A percentile compares a stretch with the other conserved stretches of the same genome.
Conservation (phyloP, 1,284 basidiomycete genomes). For the Waitea zeae region DNA sequence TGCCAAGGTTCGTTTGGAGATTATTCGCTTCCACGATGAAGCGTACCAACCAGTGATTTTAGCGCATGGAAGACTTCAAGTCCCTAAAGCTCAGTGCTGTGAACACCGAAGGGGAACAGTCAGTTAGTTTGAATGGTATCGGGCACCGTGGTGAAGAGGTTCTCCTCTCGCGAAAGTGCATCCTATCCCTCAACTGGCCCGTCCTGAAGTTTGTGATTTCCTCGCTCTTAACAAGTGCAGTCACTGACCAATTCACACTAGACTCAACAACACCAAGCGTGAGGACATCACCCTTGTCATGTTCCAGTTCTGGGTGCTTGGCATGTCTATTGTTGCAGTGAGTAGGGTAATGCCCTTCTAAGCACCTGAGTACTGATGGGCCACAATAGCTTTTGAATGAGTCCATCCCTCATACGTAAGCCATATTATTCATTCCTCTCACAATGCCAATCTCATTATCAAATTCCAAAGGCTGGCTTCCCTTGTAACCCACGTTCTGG, state of each 20-base stretch:
- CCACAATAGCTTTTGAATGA: slow-evolving; percentile 40
- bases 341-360: slow-evolving; percentile 5
- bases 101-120: too few species aligned
- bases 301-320: slow-evolving; percentile 68
- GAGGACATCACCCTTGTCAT: slow-evolving; percentile 62
- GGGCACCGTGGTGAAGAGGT: slow-evolving; percentile 17
- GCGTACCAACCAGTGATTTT: too few species aligned
- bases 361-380: slow-evolving; percentile 1
- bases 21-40: too few species aligned
- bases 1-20: too few species aligned
- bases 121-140: slow-evolving; percentile 26
- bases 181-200: slow-evolving; percentile 49
- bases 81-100: too few species aligned
- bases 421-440: not conserved
- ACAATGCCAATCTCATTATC: slow-evolving; percentile 2
- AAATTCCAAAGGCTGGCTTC: slow-evolving; percentile 41
- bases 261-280: slow-evolving; percentile 52
- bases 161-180: slow-evolving; percentile 26
- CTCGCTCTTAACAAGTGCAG: not conserved
- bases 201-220: slow-evolving; percentile 31
- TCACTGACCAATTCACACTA: slow-evolving; percentile 12
- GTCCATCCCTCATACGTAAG: slow-evolving; percentile 61
- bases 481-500: slow-evolving; percentile 51
- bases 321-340: slow-evolving; percentile 59
- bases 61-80: too few species aligned